These are phyloP conservation scores for Aureobasidium sp. DNA, from an alignment of 2,329 filamentous ascomycete genomes.

Conservation along the genomic window DNA sequence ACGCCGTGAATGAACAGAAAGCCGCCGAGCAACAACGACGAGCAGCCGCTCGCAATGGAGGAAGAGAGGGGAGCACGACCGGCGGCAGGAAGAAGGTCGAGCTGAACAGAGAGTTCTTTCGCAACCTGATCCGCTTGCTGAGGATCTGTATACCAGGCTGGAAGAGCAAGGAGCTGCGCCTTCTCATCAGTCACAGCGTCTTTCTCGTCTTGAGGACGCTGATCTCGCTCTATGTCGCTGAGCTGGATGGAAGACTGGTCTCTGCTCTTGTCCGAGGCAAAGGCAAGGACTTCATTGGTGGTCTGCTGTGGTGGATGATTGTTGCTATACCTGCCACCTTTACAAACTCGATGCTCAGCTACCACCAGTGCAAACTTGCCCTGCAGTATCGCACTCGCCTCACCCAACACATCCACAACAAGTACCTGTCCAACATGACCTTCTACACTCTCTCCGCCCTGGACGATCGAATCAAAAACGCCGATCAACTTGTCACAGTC, in stretches of 20 bases:
- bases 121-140: slow-evolving; percentile 66
- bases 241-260: slow-evolving; percentile 88
- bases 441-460: slow-evolving; percentile 94
- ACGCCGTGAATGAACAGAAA: slow-evolving; percentile 84
- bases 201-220: slow-evolving; percentile 86
- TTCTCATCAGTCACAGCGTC: slow-evolving; percentile 84
- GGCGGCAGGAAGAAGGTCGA: slow-evolving; percentile 61
- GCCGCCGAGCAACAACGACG: slow-evolving; percentile 55
- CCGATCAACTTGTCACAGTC: slow-evolving; percentile 92
- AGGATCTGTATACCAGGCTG: slow-evolving; percentile 86
- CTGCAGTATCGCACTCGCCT: slow-evolving; percentile 87
- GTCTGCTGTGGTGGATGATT: slow-evolving; percentile 96
- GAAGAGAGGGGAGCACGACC: slow-evolving; percentile 18
- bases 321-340: slow-evolving; percentile 94
- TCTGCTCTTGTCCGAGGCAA: slow-evolving; percentile 87
- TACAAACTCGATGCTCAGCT: slow-evolving; percentile 97
- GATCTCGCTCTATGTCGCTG: slow-evolving; percentile 90
- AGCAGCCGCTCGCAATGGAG: slow-evolving; percentile 31
- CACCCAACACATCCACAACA: slow-evolving; percentile 90
- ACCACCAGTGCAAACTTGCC: slow-evolving; percentile 91
- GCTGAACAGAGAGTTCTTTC: slow-evolving; percentile 80
- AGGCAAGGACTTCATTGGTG: slow-evolving; percentile 78
- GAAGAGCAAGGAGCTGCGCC: slow-evolving; percentile 76
- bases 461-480: slow-evolving; percentile 96
- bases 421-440: slow-evolving; percentile 93